Conservation (phyloP, 768 basidiomycete species). For the Tubosaeta brunneosetosa region DNA sequence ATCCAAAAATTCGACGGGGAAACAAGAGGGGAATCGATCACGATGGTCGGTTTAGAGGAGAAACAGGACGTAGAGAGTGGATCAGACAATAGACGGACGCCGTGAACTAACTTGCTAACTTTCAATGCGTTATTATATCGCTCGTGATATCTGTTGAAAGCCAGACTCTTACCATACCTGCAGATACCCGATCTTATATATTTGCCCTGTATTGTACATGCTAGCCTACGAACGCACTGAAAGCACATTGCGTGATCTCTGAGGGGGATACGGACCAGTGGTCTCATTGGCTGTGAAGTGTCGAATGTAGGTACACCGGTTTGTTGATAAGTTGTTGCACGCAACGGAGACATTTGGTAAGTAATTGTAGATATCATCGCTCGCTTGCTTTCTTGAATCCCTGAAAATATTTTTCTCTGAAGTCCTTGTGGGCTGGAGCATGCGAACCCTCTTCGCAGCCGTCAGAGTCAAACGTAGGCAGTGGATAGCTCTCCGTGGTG, state of each 20-base stretch:
- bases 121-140: background rate
- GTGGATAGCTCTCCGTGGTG: conserved; percentile 39
- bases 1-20: background rate
- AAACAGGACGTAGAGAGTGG: background rate
- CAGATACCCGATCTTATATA: background rate
- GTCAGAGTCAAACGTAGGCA: conserved; percentile 49
- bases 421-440: conserved; percentile 83
- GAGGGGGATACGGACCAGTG: no score
- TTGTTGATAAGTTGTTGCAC: no score
- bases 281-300: no score
- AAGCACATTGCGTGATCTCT: no score
- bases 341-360: no score
- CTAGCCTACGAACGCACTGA: no score
- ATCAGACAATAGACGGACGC: background rate
- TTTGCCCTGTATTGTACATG: background rate
- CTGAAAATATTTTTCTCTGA: conserved; percentile 83
- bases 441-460: conserved; percentile 28
- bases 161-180: background rate
- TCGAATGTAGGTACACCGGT: no score
- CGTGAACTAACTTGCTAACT: background rate
- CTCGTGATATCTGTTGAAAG: background rate
- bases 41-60: background rate
- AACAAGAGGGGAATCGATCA: background rate
- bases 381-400: conserved; percentile 55
- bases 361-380: background rate